phyloP scores from a whole-genome alignment of 345 rosid genomes.

The Aquilaria malaccensis region DNA sequence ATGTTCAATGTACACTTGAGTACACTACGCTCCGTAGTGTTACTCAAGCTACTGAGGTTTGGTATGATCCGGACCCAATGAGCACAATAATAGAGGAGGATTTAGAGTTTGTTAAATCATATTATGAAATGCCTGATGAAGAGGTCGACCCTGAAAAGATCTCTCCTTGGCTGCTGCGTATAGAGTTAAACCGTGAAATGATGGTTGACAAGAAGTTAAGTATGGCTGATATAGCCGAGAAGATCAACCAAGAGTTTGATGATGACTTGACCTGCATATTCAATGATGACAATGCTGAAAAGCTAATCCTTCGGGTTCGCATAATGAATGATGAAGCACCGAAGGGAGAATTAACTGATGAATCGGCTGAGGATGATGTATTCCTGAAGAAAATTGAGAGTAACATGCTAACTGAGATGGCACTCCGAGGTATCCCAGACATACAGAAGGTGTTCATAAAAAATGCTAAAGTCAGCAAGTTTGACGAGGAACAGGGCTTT shows the following conservation, averaged over 20 bases:
- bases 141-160: conserved; percentile 89
- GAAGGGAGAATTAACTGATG: conserved; percentile 74
- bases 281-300: conserved; percentile 93
- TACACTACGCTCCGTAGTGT: conserved; percentile 97
- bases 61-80: conserved; percentile 97
- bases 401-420: conserved; percentile 98
- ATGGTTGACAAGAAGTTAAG: conserved; percentile 95
- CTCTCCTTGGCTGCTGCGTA: conserved; percentile 97
- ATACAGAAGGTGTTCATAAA: conserved; percentile 94
- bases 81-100: conserved; percentile 92
- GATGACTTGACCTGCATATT: conserved; percentile 90
- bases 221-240: conserved; percentile 96
- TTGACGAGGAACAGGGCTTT: conserved; percentile 73
- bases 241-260: conserved; percentile 89
- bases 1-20: conserved; percentile 92
- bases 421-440: conserved; percentile 92
- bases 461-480: conserved; percentile 64
- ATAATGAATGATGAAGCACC: conserved; percentile 97
- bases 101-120: conserved; percentile 84
- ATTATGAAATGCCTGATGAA: conserved; percentile 99
- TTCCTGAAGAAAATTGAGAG: conserved; percentile 94
- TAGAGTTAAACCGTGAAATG: conserved; percentile 97
- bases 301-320: conserved; percentile 83
- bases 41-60: conserved; percentile 91
- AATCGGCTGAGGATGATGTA: conserved; percentile 97